These are phyloP conservation scores for Microbotryum silenes-acaulis DNA, from an alignment of 1,284 basidiomycete species.

Conservation along the genomic window DNA sequence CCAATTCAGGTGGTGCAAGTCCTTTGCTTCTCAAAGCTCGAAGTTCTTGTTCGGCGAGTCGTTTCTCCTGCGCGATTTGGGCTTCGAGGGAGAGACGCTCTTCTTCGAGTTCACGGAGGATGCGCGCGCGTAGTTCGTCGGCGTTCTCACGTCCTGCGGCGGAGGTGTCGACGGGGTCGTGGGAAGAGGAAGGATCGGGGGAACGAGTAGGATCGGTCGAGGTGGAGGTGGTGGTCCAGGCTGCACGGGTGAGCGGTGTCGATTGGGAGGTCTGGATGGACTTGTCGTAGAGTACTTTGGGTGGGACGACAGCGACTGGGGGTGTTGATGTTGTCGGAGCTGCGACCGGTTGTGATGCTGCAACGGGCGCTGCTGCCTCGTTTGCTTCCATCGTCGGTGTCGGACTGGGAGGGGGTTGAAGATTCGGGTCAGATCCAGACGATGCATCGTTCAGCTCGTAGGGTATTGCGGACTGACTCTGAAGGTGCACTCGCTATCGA, in stretches of 20 bases:
- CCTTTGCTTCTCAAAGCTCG: conserved; percentile 77
- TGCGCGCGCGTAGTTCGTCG: conserved; percentile 64
- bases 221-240: conserved; percentile 1
- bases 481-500: no score
- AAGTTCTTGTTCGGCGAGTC: conserved; percentile 66
- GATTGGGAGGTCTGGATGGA: conserved; percentile 23
- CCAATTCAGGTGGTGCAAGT: conserved; percentile 71
- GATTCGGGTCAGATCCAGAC: no score
- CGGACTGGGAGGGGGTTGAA: no score
- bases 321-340: no score
- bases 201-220: background rate
- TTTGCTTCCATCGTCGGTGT: no score
- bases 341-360: no score
- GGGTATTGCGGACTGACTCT: no score
- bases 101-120: conserved; percentile 50
- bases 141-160: conserved; percentile 26
- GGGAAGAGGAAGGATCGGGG: conserved; percentile 7
- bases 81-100: conserved; percentile 56
- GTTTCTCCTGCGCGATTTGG: conserved; percentile 67
- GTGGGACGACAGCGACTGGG: background rate
- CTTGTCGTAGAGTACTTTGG: conserved; percentile 29
- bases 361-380: no score
- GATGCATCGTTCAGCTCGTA: no score
- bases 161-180: conserved; percentile 49
- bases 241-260: background rate